Percentiles rank a stretch among this genome's conserved stretches.
Conservation (phyloP, 768 basidiomycete genomes). For the Pseudohyphozyma bogoriensis region DNA sequence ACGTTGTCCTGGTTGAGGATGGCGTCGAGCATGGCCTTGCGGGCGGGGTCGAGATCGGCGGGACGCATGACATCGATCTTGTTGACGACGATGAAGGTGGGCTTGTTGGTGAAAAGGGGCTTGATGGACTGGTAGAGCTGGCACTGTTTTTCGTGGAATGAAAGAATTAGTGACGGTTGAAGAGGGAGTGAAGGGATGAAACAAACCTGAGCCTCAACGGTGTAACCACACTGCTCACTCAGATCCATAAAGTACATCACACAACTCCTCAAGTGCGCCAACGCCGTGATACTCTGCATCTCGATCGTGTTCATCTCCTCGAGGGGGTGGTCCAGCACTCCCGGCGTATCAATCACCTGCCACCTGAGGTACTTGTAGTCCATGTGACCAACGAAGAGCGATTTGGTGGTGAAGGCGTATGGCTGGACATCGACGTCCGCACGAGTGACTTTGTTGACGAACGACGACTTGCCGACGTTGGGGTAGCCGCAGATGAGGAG, state of each 20-base stretch:
- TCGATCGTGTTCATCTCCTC: conserved; percentile 99
- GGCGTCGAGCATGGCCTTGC: conserved; percentile 70
- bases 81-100: conserved; percentile 89
- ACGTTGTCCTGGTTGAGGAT: conserved; percentile 69
- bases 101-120: conserved; percentile 88
- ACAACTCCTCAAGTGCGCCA: conserved; percentile 89
- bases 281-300: conserved; percentile 98
- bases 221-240: conserved; percentile 95
- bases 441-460: conserved; percentile 98
- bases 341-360: conserved; percentile 99
- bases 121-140: conserved; percentile 99
- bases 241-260: conserved; percentile 98
- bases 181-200: not conserved
- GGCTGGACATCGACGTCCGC: conserved; percentile 99
- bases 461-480: conserved; percentile 98
- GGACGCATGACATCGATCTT: conserved; percentile 90
- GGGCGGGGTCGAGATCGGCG: conserved; percentile 67
- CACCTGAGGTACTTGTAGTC: conserved; percentile 99
- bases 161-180: not conserved
- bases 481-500: conserved; percentile 98
- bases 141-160: conserved; percentile 49
- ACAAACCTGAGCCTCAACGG: conserved; percentile 83
- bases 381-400: conserved; percentile 93
- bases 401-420: conserved; percentile 98
- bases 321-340: conserved; percentile 91